A percentile compares a stretch with the other conserved stretches of the same genome.
Conservation (phyloP, 805 yeast species). For the Candida odintsovae region DNA sequence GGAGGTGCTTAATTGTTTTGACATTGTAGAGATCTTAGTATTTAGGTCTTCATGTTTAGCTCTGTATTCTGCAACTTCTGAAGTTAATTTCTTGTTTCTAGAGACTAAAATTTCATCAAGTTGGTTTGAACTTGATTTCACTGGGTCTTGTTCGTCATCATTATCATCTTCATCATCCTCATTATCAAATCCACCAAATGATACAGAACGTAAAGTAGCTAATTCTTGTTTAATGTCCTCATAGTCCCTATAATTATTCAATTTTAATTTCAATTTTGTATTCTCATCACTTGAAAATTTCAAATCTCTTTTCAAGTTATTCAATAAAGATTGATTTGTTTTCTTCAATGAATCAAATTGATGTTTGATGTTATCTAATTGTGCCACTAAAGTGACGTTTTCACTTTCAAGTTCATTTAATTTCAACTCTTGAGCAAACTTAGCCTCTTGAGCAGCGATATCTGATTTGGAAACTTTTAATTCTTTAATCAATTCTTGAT, state of each 20-base stretch:
- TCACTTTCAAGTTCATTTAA: slow-evolving; percentile 60
- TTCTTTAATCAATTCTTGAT: slow-evolving; percentile 66
- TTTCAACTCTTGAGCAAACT: slow-evolving; percentile 35
- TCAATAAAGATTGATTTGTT: slow-evolving; percentile 10
- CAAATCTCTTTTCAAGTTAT: slow-evolving; percentile 27
- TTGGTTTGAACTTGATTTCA: slow-evolving; percentile 15
- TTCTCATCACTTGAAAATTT: slow-evolving; percentile 42
- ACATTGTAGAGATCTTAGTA: slow-evolving; percentile 35
- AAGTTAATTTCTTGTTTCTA: slow-evolving; percentile 67
- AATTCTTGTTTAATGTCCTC: slow-evolving; percentile 77
- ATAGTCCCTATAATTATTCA: slow-evolving; percentile 58
- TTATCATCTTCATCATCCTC: slow-evolving; percentile 26
- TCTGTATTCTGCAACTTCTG: slow-evolving; percentile 63
- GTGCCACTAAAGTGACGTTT: slow-evolving; percentile 55
- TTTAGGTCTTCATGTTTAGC: slow-evolving; percentile 46
- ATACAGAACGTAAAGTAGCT: slow-evolving; percentile 63
- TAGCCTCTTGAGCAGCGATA: slow-evolving; percentile 36
- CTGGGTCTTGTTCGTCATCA: slow-evolving; percentile 21
- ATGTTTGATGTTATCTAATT: slow-evolving; percentile 44
- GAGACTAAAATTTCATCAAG: slow-evolving; percentile 58
- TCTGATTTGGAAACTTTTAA: slow-evolving; percentile 46
- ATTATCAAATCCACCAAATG: slow-evolving; percentile 53
- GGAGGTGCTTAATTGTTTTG: slow-evolving; percentile 28
- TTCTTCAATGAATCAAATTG: slow-evolving; percentile 25
- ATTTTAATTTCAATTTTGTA: slow-evolving; percentile 40